These are phyloP conservation scores for Pseudogymnoascus sp. DNA, from an alignment of 2,329 filamentous ascomycete genomes.

Conservation along the genomic window DNA sequence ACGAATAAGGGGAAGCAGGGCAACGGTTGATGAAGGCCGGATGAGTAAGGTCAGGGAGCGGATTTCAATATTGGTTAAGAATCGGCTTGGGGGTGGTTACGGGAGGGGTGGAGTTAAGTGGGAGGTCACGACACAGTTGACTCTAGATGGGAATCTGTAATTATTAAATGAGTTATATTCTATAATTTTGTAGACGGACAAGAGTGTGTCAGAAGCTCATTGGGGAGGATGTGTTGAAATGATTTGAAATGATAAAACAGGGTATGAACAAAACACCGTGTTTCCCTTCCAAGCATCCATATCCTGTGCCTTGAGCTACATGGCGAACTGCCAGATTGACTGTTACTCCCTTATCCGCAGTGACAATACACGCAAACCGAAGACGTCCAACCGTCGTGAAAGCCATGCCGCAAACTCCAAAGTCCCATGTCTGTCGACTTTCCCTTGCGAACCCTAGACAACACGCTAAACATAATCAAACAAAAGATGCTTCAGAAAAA, in stretches of 20 bases:
- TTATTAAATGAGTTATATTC: neutral
- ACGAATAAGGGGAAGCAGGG: slow-evolving; percentile 52
- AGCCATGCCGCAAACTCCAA: neutral
- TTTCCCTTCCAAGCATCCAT: neutral
- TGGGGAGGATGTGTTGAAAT: neutral
- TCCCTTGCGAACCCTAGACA: neutral
- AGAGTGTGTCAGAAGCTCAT: neutral
- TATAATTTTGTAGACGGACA: neutral
- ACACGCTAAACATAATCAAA: slow-evolving; percentile 9
- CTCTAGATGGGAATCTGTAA: slow-evolving; percentile 19
- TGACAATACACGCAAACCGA: slow-evolving; percentile 7
- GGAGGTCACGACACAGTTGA: slow-evolving; percentile 85
- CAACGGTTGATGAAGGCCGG: slow-evolving; percentile 60
- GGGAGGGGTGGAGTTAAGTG: slow-evolving; percentile 74
- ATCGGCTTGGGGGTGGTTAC: slow-evolving; percentile 80
- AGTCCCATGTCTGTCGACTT: neutral
- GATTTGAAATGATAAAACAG: slow-evolving; percentile 8
- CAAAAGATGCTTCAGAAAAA: slow-evolving; percentile 4
- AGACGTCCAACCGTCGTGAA: neutral
- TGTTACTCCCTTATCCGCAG: neutral
- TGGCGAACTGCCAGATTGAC: neutral
- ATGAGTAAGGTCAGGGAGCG: slow-evolving; percentile 67
- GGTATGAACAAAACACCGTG: slow-evolving; percentile 4
- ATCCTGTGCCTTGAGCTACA: neutral
- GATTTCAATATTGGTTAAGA: slow-evolving; percentile 71